Conservation (phyloP, 306 rosid genomes). For the Corylus avellana region DNA sequence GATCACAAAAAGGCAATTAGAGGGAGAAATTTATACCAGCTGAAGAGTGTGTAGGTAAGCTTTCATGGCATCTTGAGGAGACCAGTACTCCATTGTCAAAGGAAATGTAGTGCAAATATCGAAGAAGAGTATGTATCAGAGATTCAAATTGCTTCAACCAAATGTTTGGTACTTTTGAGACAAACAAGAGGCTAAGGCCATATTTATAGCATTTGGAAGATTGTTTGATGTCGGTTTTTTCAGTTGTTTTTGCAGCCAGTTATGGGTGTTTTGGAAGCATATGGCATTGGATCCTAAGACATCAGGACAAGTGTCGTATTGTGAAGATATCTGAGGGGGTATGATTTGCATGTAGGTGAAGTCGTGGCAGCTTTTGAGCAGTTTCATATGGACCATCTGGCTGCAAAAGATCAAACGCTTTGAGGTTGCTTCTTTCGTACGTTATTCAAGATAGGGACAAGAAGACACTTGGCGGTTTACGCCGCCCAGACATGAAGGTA, state of each 20-base stretch:
- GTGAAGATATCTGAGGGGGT: background rate
- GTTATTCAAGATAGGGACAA: background rate
- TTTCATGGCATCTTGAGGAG: constrained; percentile 32
- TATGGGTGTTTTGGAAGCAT: background rate
- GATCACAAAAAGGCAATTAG: background rate
- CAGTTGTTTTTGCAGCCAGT: background rate
- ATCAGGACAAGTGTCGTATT: constrained; percentile 9
- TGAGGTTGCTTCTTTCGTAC: background rate
- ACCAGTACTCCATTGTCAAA: constrained; percentile 22
- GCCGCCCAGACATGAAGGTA: background rate
- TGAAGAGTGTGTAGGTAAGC: constrained; percentile 35
- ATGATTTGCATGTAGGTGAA: constrained; percentile 14
- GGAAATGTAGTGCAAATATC: background rate
- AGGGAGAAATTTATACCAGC: constrained; percentile 5
- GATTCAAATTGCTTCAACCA: background rate
- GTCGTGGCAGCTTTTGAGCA: constrained; percentile 26
- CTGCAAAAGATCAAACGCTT: background rate
- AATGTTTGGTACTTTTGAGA: background rate
- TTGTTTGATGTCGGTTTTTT: background rate
- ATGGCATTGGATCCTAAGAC: background rate
- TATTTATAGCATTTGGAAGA: background rate
- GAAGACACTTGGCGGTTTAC: constrained; percentile 9
- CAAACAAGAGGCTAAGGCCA: background rate
- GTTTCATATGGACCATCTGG: background rate
- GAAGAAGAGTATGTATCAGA: background rate